Evolutionary conservation across 1,139 yeast species (phyloP), one percentile per base, ranked within the genome.

Genomic region (Saccharomycopsis crataegensis): DNA sequence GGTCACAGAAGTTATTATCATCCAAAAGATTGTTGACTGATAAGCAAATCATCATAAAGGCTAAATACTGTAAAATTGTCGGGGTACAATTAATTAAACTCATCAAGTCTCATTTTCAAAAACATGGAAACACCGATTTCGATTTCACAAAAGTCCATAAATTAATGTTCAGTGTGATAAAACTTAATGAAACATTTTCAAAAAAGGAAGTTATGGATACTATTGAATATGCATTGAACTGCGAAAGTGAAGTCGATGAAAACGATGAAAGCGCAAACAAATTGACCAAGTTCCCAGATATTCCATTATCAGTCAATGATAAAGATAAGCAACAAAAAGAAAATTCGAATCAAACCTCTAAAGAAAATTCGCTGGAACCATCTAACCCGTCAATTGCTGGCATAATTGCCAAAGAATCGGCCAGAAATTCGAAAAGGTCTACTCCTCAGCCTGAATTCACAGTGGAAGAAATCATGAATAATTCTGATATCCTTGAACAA

Each of bases 401-500:
- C 14, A 37, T 14, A 37, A 37, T 37, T 14, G 41, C 41, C 14
- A 12, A 14, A 4, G 41, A 37, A 3, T 37, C 41, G 41, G 16
- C 41, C n/a, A 12, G 4, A 2, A 7, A 16, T 7, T 5, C 42
- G 16, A 7, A 38, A 16, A 1, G 6, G 16, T n/a, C n/a, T 2
- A 34, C 48, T 38, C 46, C 52, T 5, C 49, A 45, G 17, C 45
- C 33, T 14, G 31, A 37, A 34, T 34, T 34, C 12, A 33, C 53
- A n/a, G 76, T 85, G 33, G 68, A 69, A 43, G 65, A 70, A 42
- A 77, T 86, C 46, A 66, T 86, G 57, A 77, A 77, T 58, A 75
- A 77, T 46, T 78, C 85, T 17, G 89, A 86, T 57, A 72, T 76
- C 42, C 80, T 86, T 28, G 61, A 78, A n/a, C 72, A 76, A 60